Base-by-base conservation (phyloP, 768 basidiomycete species). In the Ramaria rubella region DNA sequence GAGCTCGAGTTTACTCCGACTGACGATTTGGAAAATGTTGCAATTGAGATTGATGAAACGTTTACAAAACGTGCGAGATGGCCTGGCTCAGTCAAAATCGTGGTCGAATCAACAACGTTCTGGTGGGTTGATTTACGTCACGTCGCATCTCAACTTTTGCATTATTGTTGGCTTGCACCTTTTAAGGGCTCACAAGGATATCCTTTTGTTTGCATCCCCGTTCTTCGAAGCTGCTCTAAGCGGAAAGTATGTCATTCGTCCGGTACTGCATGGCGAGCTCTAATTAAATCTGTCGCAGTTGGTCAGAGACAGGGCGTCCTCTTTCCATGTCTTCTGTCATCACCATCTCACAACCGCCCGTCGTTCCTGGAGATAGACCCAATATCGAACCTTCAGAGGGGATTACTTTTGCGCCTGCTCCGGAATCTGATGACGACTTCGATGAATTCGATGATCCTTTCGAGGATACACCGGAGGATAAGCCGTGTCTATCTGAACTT, bases 201-300 rank as follows among this genome's bases (percentile, higher is more conserved):
- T 95, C 27, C 73, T 95, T 5, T 87, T 85, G 70, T 95, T 93
- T 66, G 87, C 92, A 4, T 94, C 91, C n/a, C 90, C 93, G 0
- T 95, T 95, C 76, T 95, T 95, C 68, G 86, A 94, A 69, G 90
- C 90, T 17, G 86, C 91, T 8, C 74, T 95, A 46, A 90, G 90
- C 62, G 93, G 93, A 26, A 63, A 63, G 71, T 73, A 60, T 59
- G 70, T 64, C 23, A 23, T 33, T 26, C 0, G n/a, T 7, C 45
- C 30, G 7, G 15, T 36, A 24, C 29, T 26, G 8, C 17, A 30
- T 34, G 27, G 14, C 34, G 15, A 50, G 52, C 17, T 12, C 33
- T 58, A 23, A 59, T 40, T 29, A 27, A 34, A 26, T 8, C 30
- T 7, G 36, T 29, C 46, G 21, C 7, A 82, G 89, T 64, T 95